These are phyloP conservation scores for Curvularia verruculosa DNA, from an alignment of 2,329 filamentous ascomycete species.

Conservation along the genomic window DNA sequence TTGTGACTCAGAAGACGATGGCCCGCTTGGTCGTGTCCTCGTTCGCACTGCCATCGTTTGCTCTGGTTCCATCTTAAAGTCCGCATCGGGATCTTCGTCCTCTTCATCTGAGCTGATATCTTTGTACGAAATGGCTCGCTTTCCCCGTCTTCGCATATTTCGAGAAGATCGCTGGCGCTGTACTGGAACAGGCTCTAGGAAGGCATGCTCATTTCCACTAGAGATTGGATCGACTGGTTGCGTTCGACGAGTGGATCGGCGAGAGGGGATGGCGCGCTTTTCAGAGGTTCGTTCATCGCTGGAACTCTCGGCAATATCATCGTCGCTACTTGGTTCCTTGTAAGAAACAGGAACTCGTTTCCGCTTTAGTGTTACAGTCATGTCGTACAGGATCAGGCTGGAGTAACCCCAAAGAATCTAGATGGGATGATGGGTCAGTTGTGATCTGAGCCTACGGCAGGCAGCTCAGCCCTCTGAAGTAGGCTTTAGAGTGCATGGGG, in stretches of 20 bases:
- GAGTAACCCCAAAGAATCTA: not conserved
- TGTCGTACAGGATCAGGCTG: slow-evolving; percentile 17
- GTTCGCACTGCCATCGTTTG: slow-evolving; percentile 17
- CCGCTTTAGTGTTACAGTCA: slow-evolving; percentile 43
- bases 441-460: not conserved
- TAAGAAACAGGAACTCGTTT: slow-evolving; percentile 47
- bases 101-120: slow-evolving; percentile 40
- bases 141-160: slow-evolving; percentile 19
- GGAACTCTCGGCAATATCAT: slow-evolving; percentile 33
- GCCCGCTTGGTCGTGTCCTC: slow-evolving; percentile 13
- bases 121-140: slow-evolving; percentile 38
- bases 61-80: slow-evolving; percentile 33
- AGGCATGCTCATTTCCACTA: slow-evolving; percentile 14
- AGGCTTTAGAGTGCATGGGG: slow-evolving; percentile 10
- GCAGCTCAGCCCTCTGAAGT: slow-evolving; percentile 7
- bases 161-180: slow-evolving; percentile 6
- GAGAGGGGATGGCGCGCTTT: slow-evolving; percentile 29
- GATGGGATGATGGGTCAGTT: not conserved
- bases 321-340: slow-evolving; percentile 45
- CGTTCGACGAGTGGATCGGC: slow-evolving; percentile 35
- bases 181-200: slow-evolving; percentile 10
- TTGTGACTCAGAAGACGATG: slow-evolving; percentile 17
- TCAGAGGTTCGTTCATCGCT: slow-evolving; percentile 15
- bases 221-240: slow-evolving; percentile 24
- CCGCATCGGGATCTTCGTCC: slow-evolving; percentile 30